Evolutionary conservation across 495 filamentous ascomycete genomes (phyloP), one percentile per base, ranked within the genome.

Genomic region (Friedmanniomyces endolithicus): DNA sequence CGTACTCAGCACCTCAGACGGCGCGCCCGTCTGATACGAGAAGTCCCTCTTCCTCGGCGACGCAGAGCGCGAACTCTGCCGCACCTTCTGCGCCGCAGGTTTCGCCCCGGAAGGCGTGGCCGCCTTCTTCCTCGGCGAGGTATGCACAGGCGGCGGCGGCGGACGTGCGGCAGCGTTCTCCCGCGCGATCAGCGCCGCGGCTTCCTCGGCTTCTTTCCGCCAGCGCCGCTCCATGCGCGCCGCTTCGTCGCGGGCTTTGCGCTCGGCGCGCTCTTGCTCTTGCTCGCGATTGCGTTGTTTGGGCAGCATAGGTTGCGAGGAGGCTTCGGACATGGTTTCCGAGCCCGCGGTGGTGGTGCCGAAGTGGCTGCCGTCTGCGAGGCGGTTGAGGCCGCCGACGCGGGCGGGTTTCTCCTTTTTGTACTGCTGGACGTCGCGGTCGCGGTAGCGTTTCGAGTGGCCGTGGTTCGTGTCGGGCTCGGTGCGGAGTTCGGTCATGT

Each of bases 301-400:
- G 22, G 7, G 25, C 4, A 56, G 29, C 17, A 55, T 37, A 20
- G 56, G 46, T 11, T 62, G 27, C 41, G 48, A 45, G 68, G 69
- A 76, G 70, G 63, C 69, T 69, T 64, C 68, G 65, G 35, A 74
- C 75, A 19, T 71, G 37, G 72, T 66, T 63, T 24, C 78, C 64
- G 81, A 85, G 52, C 75, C 31, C 72, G 73, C 56, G 63, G 71
- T 70, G 34, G 76, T 78, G 24, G 70, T 71, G 63, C 85, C 86
- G 70, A 82, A 82, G 60, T 82, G 78, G 53, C 78, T 84, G 47
- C 80, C 86, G 51, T 95, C 88, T 41, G 78, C 69, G 58, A 84
- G 72, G 45, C 81, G 79, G 67, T 95, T 95, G 62, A 95, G 70
- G 17, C 88, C 89, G 37, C 89, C 89, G 19, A 95, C 86, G 31